These are phyloP conservation scores for Taxawa tesnikishii DNA, from an alignment of 2,329 filamentous ascomycete genomes.

Conservation along the genomic window DNA sequence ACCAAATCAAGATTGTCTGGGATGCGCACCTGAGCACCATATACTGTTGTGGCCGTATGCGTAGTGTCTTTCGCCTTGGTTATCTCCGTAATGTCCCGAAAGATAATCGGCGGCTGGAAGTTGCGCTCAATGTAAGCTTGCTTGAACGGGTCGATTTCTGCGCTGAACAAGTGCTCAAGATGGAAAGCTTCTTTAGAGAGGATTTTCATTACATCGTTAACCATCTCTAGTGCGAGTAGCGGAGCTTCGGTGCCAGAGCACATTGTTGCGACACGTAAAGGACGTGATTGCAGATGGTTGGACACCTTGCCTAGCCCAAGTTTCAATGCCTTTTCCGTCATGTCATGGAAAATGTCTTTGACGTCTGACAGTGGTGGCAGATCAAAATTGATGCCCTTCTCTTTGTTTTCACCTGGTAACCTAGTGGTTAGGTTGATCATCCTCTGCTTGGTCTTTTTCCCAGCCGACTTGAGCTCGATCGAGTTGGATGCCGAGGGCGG, in stretches of 20 bases:
- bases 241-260: slow-evolving; percentile 72
- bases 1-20: slow-evolving; percentile 51
- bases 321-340: slow-evolving; percentile 27
- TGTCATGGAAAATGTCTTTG: slow-evolving; percentile 36
- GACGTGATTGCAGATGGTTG: slow-evolving; percentile 19
- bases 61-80: slow-evolving; percentile 12
- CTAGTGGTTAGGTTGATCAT: slow-evolving; percentile 3
- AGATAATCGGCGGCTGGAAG: slow-evolving; percentile 28
- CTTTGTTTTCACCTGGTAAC: too few species aligned
- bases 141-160: slow-evolving; percentile 33
- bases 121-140: slow-evolving; percentile 37
- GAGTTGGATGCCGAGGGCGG: too few species aligned
- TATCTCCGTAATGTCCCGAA: slow-evolving; percentile 32
- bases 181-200: slow-evolving; percentile 17
- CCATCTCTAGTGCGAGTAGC: slow-evolving; percentile 49
- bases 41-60: slow-evolving; percentile 51
- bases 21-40: slow-evolving; percentile 46
- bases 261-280: slow-evolving; percentile 53
- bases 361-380: slow-evolving; percentile 36
- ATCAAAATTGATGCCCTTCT: slow-evolving; percentile 15
- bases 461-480: too few species aligned
- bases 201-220: too few species aligned
- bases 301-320: slow-evolving; percentile 23
- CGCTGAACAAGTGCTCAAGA: slow-evolving; percentile 29
- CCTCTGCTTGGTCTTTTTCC: slow-evolving; percentile 1